phyloP scores from a whole-genome alignment of 768 basidiomycete species.

The Heimioporus sp. region DNA sequence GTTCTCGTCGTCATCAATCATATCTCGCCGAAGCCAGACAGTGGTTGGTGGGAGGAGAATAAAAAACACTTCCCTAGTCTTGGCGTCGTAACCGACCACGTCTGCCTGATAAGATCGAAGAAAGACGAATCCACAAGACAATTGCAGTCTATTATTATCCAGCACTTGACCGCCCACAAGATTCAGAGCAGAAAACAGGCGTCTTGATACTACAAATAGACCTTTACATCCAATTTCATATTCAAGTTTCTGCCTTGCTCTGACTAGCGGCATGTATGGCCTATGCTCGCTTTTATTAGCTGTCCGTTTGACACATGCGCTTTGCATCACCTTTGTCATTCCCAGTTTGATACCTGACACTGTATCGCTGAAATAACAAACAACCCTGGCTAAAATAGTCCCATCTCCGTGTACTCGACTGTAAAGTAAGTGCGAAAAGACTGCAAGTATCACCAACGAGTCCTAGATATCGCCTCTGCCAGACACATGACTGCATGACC shows the following conservation, averaged over 20 bases:
- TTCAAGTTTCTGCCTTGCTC: not conserved
- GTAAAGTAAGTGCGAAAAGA: no score
- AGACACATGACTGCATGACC: not conserved
- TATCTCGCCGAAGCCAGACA: slow-evolving; percentile 16
- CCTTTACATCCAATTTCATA: not conserved
- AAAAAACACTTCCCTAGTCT: slow-evolving; percentile 19
- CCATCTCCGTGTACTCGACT: no score
- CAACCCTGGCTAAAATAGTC: no score
- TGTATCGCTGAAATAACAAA: no score
- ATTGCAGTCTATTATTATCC: slow-evolving; percentile 16
- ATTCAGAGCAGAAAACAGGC: not conserved
- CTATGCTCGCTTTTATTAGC: no score
- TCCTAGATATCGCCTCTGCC: not conserved
- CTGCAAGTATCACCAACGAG: not conserved
- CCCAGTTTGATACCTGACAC: no score
- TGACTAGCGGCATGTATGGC: no score
- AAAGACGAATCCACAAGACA: slow-evolving; percentile 19
- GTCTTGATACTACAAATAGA: not conserved
- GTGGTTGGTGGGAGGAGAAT: slow-evolving; percentile 22
- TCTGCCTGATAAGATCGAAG: slow-evolving; percentile 16
- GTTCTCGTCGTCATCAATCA: slow-evolving; percentile 23
- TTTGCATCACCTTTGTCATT: no score
- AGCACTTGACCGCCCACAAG: slow-evolving; percentile 7
- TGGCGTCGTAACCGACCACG: slow-evolving; percentile 8
- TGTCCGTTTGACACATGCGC: no score